phyloP scores from a whole-genome alignment of 2,329 filamentous ascomycete genomes.

The Pyrenophora seminiperda region DNA sequence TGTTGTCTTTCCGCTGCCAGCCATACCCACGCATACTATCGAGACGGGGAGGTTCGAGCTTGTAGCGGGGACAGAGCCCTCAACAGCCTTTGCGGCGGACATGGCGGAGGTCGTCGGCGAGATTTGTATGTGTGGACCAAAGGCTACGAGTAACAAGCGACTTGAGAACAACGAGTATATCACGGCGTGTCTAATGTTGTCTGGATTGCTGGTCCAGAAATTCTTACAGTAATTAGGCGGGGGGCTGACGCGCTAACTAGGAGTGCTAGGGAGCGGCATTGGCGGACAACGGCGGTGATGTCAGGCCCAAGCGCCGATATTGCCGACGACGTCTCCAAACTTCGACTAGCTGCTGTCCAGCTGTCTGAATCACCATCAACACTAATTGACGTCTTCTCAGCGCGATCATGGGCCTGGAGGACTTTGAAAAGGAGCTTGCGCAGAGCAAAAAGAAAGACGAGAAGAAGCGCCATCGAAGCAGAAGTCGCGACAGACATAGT shows the following conservation, averaged over 20 bases:
- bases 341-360: conserved; percentile 15
- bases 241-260: conserved; percentile 34
- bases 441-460: conserved; percentile 64
- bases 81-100: conserved; percentile 43
- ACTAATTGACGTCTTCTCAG: neutral
- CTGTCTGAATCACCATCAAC: conserved; percentile 1
- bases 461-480: conserved; percentile 55
- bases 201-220: conserved; percentile 24
- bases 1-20: conserved; percentile 97
- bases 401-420: conserved; percentile 63
- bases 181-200: too few species aligned
- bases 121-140: too few species aligned
- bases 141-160: too few species aligned
- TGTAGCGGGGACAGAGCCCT: conserved; percentile 19
- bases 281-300: conserved; percentile 29
- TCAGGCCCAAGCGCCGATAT: conserved; percentile 31
- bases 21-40: conserved; percentile 97
- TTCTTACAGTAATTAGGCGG: conserved; percentile 46
- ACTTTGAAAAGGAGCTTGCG: conserved; percentile 79
- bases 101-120: conserved; percentile 43
- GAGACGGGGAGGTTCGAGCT: conserved; percentile 62
- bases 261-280: too few species aligned
- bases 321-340: conserved; percentile 17
- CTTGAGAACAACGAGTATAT: too few species aligned
- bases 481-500: conserved; percentile 45